Percentiles rank a stretch among this genome's conserved stretches.
phyloP scores from a whole-genome alignment of 73 alveolate genomes.

The Durusdinium trenchii region DNA sequence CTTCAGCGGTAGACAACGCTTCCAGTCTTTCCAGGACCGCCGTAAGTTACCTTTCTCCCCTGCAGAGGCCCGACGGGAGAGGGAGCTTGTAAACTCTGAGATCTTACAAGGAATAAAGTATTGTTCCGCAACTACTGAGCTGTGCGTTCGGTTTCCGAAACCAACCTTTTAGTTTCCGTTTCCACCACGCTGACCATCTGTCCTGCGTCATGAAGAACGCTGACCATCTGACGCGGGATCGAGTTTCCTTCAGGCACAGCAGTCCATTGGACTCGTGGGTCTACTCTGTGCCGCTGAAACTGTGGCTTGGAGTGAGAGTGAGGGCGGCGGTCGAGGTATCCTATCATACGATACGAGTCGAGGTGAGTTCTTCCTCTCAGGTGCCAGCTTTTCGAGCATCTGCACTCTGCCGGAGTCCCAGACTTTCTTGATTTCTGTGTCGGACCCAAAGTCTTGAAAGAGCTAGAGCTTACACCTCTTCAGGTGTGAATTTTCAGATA shows the following conservation, averaged over 20 bases:
- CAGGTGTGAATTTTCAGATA: no score
- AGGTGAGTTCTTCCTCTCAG: neutral
- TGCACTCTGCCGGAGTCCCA: slow-evolving; percentile 55
- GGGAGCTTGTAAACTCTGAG: neutral
- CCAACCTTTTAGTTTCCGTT: no score
- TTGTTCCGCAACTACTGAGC: no score
- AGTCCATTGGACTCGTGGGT: neutral
- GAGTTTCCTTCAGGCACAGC: neutral
- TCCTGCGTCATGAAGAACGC: neutral
- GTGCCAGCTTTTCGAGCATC: slow-evolving; percentile 39
- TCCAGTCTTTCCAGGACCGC: slow-evolving; percentile 4
- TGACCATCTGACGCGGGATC: neutral
- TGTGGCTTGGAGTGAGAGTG: neutral
- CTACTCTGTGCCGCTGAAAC: slow-evolving; percentile 29
- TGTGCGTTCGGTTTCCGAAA: no score
- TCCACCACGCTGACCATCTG: neutral
- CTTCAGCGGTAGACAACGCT: neutral
- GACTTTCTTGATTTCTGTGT: neutral
- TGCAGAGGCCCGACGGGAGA: neutral
- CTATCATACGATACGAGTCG: neutral
- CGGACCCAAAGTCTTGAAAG: neutral
- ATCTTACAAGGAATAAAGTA: no score
- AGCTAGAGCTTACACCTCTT: neutral
- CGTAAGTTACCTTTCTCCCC: slow-evolving; percentile 68
- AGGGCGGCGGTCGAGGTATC: neutral